phyloP scores from a whole-genome alignment of 2,329 filamentous ascomycete species.

The Aspergillus nomiae region DNA sequence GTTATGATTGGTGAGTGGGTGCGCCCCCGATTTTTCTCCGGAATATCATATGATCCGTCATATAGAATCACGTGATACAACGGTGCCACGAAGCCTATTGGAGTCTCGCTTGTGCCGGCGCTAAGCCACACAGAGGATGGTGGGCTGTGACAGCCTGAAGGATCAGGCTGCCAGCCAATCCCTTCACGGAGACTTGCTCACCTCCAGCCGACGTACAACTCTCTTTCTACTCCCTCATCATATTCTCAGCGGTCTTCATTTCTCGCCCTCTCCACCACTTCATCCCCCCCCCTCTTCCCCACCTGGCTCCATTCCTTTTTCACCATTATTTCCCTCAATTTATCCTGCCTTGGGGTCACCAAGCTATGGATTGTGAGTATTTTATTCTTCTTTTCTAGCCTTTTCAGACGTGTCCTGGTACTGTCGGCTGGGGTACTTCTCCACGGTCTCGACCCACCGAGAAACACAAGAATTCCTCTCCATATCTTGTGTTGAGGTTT shows the following conservation, averaged over 20 bases:
- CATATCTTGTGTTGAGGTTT: slow-evolving; percentile 19
- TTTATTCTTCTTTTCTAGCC: slow-evolving; percentile 35
- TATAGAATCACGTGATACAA: slow-evolving; percentile 18
- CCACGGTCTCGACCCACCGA: slow-evolving; percentile 43
- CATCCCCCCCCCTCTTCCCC: slow-evolving; percentile 22
- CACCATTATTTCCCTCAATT: slow-evolving; percentile 36
- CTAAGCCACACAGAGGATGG: slow-evolving; percentile 16
- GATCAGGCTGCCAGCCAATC: slow-evolving; percentile 29
- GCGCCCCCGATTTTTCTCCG: slow-evolving; percentile 10
- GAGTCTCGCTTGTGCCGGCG: slow-evolving; percentile 24
- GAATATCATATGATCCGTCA: slow-evolving; percentile 15
- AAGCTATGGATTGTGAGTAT: slow-evolving; percentile 63
- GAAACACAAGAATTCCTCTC: slow-evolving; percentile 28
- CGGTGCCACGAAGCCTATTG: slow-evolving; percentile 20
- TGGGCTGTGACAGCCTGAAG: slow-evolving; percentile 26
- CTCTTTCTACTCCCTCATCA: slow-evolving; percentile 40
- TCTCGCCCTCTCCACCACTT: slow-evolving; percentile 37
- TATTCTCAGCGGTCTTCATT: slow-evolving; percentile 31
- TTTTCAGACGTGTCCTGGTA: slow-evolving; percentile 32
- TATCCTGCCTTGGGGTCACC: slow-evolving; percentile 49
- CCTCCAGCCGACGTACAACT: slow-evolving; percentile 31
- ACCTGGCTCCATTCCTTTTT: slow-evolving; percentile 25
- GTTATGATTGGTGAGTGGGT: slow-evolving; percentile 20
- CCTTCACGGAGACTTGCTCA: slow-evolving; percentile 31
- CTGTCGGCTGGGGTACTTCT: slow-evolving; percentile 41